Evolutionary conservation across 2,329 filamentous ascomycete genomes (phyloP).

Genomic region (Xylaria digitata): DNA sequence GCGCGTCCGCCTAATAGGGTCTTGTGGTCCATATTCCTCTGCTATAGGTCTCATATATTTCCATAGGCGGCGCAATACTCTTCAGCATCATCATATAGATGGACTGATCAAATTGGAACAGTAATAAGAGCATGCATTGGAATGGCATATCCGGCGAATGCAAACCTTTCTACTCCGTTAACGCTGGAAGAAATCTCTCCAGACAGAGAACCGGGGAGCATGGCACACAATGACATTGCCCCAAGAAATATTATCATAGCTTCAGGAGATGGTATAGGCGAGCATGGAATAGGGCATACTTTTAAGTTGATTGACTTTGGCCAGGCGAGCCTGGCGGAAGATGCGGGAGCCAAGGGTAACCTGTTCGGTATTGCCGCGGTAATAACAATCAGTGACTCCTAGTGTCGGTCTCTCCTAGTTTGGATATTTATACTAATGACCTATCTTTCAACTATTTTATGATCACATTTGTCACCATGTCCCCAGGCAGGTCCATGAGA

Average conservation of each 20-base stretch:
- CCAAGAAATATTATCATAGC: constrained; percentile 24
- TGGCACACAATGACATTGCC: constrained; percentile 14
- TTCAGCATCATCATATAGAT: no score
- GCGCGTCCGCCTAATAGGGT: constrained; percentile 17
- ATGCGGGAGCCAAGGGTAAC: not conserved
- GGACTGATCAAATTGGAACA: not conserved
- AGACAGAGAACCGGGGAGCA: not conserved
- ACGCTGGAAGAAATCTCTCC: constrained; percentile 9
- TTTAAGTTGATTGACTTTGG: constrained; percentile 34
- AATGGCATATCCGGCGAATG: constrained; percentile 22
- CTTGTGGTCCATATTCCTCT: constrained; percentile 28
- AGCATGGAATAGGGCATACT: constrained; percentile 2
- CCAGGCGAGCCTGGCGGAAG: not conserved
- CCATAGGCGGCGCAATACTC: not conserved
- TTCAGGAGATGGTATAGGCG: not conserved
- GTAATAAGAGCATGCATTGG: constrained; percentile 31
- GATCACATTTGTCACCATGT: no score
- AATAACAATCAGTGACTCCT: no score
- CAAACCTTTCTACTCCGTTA: not conserved
- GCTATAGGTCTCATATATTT: constrained; percentile 12
- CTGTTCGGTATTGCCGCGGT: not conserved
- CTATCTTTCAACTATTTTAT: no score
- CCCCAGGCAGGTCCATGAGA: no score
- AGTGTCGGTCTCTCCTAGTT: no score
- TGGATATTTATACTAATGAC: no score